Evolutionary conservation across 805 yeast genomes (phyloP).

Genomic region (Saccharomycopsis sp.): DNA sequence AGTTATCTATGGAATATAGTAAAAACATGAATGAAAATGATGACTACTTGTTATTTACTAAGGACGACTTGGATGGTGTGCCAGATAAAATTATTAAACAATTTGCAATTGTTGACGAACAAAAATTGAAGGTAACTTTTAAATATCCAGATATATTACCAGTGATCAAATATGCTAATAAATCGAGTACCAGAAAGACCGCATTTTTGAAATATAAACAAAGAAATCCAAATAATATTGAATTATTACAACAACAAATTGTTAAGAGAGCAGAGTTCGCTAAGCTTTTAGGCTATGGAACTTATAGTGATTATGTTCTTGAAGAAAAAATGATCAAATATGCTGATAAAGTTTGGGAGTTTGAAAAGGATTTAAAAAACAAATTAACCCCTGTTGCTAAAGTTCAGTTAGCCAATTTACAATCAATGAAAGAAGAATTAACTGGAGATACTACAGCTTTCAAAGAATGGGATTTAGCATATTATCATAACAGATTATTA

Average conservation of each 20-base stretch:
- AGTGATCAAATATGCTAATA: slow-evolving; percentile 57
- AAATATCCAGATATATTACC: slow-evolving; percentile 76
- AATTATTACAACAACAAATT: slow-evolving; percentile 48
- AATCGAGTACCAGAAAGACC: slow-evolving; percentile 49
- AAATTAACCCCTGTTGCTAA: slow-evolving; percentile 52
- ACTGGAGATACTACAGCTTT: slow-evolving; percentile 26
- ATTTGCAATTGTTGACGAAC: slow-evolving; percentile 26
- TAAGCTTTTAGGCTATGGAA: slow-evolving; percentile 48
- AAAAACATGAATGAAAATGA: slow-evolving; percentile 64
- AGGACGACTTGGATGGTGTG: slow-evolving; percentile 61
- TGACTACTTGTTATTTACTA: slow-evolving; percentile 47
- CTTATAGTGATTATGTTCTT: slow-evolving; percentile 58
- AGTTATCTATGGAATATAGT: slow-evolving; percentile 42
- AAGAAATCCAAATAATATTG: slow-evolving; percentile 52
- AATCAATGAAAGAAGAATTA: slow-evolving; percentile 38
- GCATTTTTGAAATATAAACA: slow-evolving; percentile 60
- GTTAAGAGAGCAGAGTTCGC: slow-evolving; percentile 54
- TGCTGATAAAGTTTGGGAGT: slow-evolving; percentile 45
- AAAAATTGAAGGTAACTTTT: slow-evolving; percentile 56
- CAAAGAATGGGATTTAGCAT: slow-evolving; percentile 67
- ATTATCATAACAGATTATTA: slow-evolving; percentile 51
- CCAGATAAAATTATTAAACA: slow-evolving; percentile 38
- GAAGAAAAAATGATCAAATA: slow-evolving; percentile 77
- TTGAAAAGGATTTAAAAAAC: slow-evolving; percentile 48
- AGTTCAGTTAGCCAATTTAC: slow-evolving; percentile 39